Base-by-base conservation (phyloP, 495 filamentous ascomycete genomes). In the Friedmanniomyces simplex region DNA sequence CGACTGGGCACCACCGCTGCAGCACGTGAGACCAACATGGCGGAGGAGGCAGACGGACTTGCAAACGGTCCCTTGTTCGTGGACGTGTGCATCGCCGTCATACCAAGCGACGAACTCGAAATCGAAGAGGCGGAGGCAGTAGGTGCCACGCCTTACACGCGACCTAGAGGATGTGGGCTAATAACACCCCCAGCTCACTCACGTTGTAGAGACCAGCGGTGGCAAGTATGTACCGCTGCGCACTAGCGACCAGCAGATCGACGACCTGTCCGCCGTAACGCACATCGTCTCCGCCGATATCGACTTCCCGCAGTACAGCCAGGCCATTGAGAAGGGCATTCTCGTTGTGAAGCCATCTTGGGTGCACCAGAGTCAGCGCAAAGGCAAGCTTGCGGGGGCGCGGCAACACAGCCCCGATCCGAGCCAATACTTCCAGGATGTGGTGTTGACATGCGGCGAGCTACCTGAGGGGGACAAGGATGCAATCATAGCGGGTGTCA, bases 331-430 rank as follows among this genome's bases (percentile, higher is more conserved):
- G 49, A 72, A 79, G 45, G 82, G 95, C 74, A 85, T 89, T 26
- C 82, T 87, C n/a, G 84, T 96, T 2, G 85, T 97, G 8, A 91
- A 81, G 53, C 80, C 89, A 6, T 76, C 79, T 50, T 99, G 93
- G 93, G 78, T 95, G 54, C 76, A 77, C 2, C 72, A 73, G 18
- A 88, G 84, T 13, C 63, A 95, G 13, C 62, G 73, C 1, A 90
- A 86, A 61, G 72, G 72, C 18, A 87, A 84, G 61, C 70, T 84
- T n/a, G 82, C 82, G 45, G 89, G 88, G 60, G 78, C 88, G 16
- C 80, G 91, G 25, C 86, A 87, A 20, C 94, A 82, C 64, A 96
- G 84, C 42, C 93, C 93, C 0, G 94, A 99, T 63, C 91, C 93
- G 8, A 77, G 84, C 39, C 82, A 95, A 60, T 90, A 95, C 70